phyloP scores from a whole-genome alignment of 805 yeast genomes.

The Zygotorulaspora florentina region DNA sequence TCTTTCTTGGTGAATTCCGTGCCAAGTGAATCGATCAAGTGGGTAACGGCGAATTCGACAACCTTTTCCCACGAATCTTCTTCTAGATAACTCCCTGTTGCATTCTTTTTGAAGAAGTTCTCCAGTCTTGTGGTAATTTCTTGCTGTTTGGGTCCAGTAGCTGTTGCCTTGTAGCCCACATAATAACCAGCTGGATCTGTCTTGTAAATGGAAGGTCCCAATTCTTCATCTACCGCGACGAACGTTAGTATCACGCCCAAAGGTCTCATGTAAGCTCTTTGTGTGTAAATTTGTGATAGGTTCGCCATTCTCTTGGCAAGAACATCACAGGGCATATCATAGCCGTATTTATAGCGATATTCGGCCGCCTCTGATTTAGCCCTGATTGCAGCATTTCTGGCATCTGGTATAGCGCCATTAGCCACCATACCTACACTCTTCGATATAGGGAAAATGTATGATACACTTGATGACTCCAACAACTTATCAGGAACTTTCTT shows the following conservation, averaged over 20 bases:
- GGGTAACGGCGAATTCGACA: constrained; percentile 83
- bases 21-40: constrained; percentile 80
- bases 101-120: constrained; percentile 74
- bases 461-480: constrained; percentile 79
- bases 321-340: constrained; percentile 93
- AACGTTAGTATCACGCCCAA: constrained; percentile 90
- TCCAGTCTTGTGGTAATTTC: constrained; percentile 88
- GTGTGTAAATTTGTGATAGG: constrained; percentile 91
- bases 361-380: constrained; percentile 97
- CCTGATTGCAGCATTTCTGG: constrained; percentile 81
- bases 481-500: constrained; percentile 95
- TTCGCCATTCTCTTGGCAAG: constrained; percentile 94
- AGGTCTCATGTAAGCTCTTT: constrained; percentile 98
- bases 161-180: constrained; percentile 83
- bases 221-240: constrained; percentile 80
- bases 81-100: constrained; percentile 20
- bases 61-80: constrained; percentile 82
- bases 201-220: constrained; percentile 85
- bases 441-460: constrained; percentile 80
- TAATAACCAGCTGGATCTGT: constrained; percentile 97
- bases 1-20: constrained; percentile 94
- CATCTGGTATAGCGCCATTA: constrained; percentile 95
- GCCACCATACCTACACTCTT: constrained; percentile 82
- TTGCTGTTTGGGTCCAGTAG: constrained; percentile 97
- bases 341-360: constrained; percentile 89